Evolutionary conservation across 805 yeast species (phyloP).

Genomic region (Yamadazyma nakazawae): DNA sequence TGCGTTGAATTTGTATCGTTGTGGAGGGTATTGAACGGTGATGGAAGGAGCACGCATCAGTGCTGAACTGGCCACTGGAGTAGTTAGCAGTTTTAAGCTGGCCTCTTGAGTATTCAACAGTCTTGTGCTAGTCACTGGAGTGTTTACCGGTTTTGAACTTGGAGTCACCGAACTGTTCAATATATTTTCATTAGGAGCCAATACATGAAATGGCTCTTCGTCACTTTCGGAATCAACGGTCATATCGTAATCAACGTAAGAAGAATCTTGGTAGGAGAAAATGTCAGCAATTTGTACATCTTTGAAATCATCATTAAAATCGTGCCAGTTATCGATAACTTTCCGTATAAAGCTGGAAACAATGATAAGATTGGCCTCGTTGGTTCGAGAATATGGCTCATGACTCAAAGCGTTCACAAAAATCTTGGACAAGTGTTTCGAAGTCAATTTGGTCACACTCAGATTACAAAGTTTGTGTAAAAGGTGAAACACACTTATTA

Average conservation of each 20-base stretch:
- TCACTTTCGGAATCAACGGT: slow-evolving; percentile 24
- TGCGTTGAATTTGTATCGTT: slow-evolving; percentile 28
- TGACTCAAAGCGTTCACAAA: slow-evolving; percentile 58
- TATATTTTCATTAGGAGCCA: background rate
- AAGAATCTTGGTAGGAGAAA: slow-evolving; percentile 20
- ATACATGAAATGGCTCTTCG: too few species aligned
- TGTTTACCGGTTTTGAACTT: slow-evolving; percentile 15
- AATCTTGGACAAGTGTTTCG: slow-evolving; percentile 41
- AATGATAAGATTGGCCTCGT: slow-evolving; percentile 46
- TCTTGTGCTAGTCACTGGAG: background rate
- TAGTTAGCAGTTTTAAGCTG: background rate
- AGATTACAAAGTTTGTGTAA: slow-evolving; percentile 31
- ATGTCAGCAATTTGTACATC: slow-evolving; percentile 5
- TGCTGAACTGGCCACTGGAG: background rate
- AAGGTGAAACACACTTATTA: slow-evolving; percentile 42
- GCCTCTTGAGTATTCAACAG: background rate
- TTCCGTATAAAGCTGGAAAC: slow-evolving; percentile 54
- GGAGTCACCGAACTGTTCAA: background rate
- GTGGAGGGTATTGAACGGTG: slow-evolving; percentile 35
- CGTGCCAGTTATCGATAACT: slow-evolving; percentile 49
- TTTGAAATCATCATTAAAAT: slow-evolving; percentile 19
- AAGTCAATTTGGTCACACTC: slow-evolving; percentile 42
- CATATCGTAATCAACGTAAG: slow-evolving; percentile 32
- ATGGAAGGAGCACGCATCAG: background rate
- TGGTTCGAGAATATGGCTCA: slow-evolving; percentile 34